These are phyloP conservation scores for Allomyces macrogynus DNA, from an alignment of 192 early-diverging fungal genomes.

Conservation along the genomic window DNA sequence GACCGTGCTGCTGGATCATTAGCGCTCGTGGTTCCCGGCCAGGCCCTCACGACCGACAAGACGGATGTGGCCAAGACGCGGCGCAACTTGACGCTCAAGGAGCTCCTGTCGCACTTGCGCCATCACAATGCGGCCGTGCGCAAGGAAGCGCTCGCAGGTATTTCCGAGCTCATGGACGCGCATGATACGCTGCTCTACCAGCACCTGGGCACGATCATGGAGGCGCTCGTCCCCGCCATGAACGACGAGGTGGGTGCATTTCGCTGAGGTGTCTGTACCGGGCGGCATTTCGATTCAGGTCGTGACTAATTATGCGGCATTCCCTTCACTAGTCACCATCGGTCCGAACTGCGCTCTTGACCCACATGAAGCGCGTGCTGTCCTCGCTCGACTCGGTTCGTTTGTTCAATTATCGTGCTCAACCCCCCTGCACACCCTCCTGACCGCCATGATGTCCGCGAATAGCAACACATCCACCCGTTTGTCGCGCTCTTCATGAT, in stretches of 20 bases:
- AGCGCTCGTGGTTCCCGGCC: conserved; percentile 43
- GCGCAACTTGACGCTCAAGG: conserved; percentile 52
- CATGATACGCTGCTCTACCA: conserved; percentile 14
- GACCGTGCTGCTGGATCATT: neutral
- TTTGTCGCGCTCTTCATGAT: conserved; percentile 59
- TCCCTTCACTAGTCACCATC: too few species aligned
- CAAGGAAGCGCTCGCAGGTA: conserved; percentile 23
- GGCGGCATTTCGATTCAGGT: too few species aligned
- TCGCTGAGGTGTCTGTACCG: neutral
- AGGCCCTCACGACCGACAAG: conserved; percentile 62
- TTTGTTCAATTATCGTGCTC: too few species aligned
- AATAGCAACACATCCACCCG: conserved; percentile 41
- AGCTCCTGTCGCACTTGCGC: conserved; percentile 48
- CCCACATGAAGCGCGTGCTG: too few species aligned
- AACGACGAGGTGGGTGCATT: conserved; percentile 15
- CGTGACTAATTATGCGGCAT: too few species aligned
- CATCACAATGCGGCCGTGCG: conserved; percentile 49
- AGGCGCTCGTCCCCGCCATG: conserved; percentile 17
- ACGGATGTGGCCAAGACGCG: conserved; percentile 45
- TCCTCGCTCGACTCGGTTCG: too few species aligned
- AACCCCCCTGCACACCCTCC: too few species aligned
- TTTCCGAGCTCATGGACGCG: conserved; percentile 18
- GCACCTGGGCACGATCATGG: conserved; percentile 23
- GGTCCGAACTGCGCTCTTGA: too few species aligned
- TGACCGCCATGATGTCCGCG: too few species aligned